Base-by-base conservation (phyloP, 768 basidiomycete genomes). In the Suillus ampliporus region DNA sequence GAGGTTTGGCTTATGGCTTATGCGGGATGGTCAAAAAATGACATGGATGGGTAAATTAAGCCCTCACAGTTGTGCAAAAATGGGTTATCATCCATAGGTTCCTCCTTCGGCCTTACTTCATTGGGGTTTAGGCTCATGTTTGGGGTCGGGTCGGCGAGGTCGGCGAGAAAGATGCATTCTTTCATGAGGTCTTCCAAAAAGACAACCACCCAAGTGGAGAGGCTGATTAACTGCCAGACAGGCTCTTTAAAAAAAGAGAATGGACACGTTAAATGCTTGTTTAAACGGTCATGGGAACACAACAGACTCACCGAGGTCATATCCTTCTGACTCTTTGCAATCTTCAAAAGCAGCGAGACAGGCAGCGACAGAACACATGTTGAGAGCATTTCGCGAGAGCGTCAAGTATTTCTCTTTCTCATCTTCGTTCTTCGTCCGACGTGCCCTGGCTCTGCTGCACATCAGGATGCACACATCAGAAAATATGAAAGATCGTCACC, bases 141-240 rank as follows among this genome's bases (percentile, higher is more conserved):
- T 57, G 58, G 2, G 19, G 38, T 59, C 35, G 69, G 43, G 50
- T 69, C 59, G 2, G 61, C 54, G 17, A 66, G 43, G 60, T 78
- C 78, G 4, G 69, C 73, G 3, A 76, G 70, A 53, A 76, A 73
- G 2, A 84, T 71, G 40, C 81, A 83, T 62, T 81, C 82, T 59
- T 85, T 89, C 73, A 92, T 71, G 5, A 94, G 71, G 57, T 76
- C 83, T 70, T 90, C 89, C 21, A 87, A 64, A 65, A 91, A 87
- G 38, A 75, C 74, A 31, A 91, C 76, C 48, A 85, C 71, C 90
- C 90, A 94, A 9, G 76, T 77, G 1, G 83, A 84, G 51, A 92
- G 68, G 10, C 82, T 84, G 51, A 87, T 83, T 15, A 93, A 79
- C 65, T 89, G 87, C 92, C 92, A 93, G 31, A 86, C 82, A 40